Base-by-base conservation (phyloP, 1,139 yeast species). In the Hemisphaericaspora xylanilytica region DNA sequence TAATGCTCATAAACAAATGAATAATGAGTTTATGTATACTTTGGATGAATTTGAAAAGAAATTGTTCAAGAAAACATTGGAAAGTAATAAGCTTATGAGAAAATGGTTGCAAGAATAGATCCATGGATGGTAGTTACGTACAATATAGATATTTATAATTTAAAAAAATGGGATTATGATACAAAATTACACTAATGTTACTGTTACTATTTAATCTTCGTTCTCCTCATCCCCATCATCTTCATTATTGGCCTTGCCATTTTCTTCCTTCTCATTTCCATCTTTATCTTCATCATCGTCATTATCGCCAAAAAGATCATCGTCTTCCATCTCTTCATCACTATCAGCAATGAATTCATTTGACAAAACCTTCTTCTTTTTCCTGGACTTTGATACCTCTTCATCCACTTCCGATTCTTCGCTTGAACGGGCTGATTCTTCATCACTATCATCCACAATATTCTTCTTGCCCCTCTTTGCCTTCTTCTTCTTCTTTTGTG, bases 21-120 rank as follows among this genome's bases (percentile, higher is more conserved):
- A 61, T 42, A 66, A 64, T 38, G 77, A 73, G 29, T 85, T 86
- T 49, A 53, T 84, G 39, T 67, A 75, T 46, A 78, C 81, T 11
- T 65, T 88, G 47, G 96, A 89, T 55, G 92, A 82, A 52, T 84
- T 78, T 56, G 96, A 88, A 53, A 78, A 75, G 55, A 61, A 60
- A 33, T 52, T 87, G 39, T 86, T 78, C 60, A 75, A 70, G 46
- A 57, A 63, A 6, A 74, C 88, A 2, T 78, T 83, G 43, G 82
- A 75, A 36, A 73, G 85, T 33, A 76, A 80, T 48, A 78, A 78
- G 48, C 79, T 78, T 40, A 69, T 82, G 67, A 75, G 81, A 51
- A 69, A 63, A 36, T 87, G 95, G 95, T 59, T 61, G 25, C 51
- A 53, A 32, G 58, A 52, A 14, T 56, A 9, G 26, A 22, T 22